Evolutionary conservation across 2,329 filamentous ascomycete genomes (phyloP), one percentile per base, ranked within the genome.

Genomic region (Fusarium continuum): DNA sequence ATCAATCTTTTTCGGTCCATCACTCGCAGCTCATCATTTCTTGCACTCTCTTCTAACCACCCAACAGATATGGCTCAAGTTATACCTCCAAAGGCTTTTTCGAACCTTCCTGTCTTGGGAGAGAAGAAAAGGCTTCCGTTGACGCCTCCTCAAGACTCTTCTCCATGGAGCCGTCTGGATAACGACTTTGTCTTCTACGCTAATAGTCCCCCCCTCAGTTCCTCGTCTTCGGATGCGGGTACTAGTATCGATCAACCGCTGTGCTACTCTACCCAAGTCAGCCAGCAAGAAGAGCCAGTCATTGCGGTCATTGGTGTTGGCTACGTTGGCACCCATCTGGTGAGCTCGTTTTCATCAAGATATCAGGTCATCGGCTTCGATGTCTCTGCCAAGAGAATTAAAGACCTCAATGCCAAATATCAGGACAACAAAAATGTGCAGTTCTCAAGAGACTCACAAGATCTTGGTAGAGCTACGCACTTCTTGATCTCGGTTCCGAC

Each of bases 401-500:
- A 67, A 7, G 55, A 74, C 10, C 69, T 82, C 8, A 54, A 68
- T 29, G 25, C 64, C 10, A 54, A 72, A 20, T 72, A 75, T 49
- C 43, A 39, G 6, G 29, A 43, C 23, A 25, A 45, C 4, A 17
- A 51, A 0, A 55, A 29, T 4, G 34, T 52, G 6, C 13, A 55
- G 4, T 75, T 81, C 60, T 80, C 80, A 4, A 67, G 69, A 5
- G 69, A 73, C 6, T 60, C 76, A 5, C 63, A 61, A 11, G 72
- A 77, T 8, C 73, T 84, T 16, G 54, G 63, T 4, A 52, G 61
- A 16, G 83, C 80, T 4, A 82, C 79, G 0, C 81, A 85, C 65
- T 82, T 83, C 53, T 75, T 84, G 32, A 80, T 85, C 45, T 78
- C 81, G 0, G 82, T 85, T 2, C 83, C 83, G 1, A 85, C 83